These are phyloP conservation scores for Epichloe scottii DNA, from an alignment of 2,329 filamentous ascomycete genomes.

Conservation along the genomic window DNA sequence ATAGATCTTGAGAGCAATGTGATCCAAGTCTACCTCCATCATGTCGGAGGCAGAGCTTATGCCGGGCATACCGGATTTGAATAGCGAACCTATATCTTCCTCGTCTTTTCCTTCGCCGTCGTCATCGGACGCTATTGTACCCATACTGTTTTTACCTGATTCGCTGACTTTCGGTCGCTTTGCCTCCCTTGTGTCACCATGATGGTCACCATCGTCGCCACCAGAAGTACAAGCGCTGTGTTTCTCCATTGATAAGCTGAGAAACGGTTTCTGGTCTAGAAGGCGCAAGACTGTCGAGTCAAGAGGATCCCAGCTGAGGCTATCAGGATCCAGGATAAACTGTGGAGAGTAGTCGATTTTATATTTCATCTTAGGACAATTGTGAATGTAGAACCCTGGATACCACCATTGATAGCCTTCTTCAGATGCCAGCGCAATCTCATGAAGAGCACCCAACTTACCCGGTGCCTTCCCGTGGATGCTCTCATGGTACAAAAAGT, in stretches of 20 bases:
- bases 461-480: slow-evolving; percentile 58
- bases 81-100: slow-evolving; percentile 28
- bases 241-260: slow-evolving; percentile 31
- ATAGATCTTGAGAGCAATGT: slow-evolving; percentile 41
- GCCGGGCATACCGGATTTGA: slow-evolving; percentile 54
- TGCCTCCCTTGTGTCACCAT: neutral
- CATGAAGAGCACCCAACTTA: slow-evolving; percentile 62
- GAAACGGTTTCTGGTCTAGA: slow-evolving; percentile 44
- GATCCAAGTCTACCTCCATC: slow-evolving; percentile 41
- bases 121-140: neutral
- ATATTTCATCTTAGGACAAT: slow-evolving; percentile 72
- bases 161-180: neutral
- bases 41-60: slow-evolving; percentile 45
- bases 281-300: slow-evolving; percentile 36
- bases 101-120: slow-evolving; percentile 11
- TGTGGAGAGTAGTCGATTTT: slow-evolving; percentile 71
- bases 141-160: slow-evolving; percentile 1
- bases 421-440: slow-evolving; percentile 59
- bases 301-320: slow-evolving; percentile 48
- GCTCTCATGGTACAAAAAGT: slow-evolving; percentile 70
- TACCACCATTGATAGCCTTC: slow-evolving; percentile 66
- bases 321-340: slow-evolving; percentile 58
- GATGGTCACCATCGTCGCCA: neutral
- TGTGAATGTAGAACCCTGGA: slow-evolving; percentile 70
- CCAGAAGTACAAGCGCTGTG: slow-evolving; percentile 4